Base-by-base conservation (phyloP, 2,329 filamentous ascomycete species). In the Alternaria viburni region DNA sequence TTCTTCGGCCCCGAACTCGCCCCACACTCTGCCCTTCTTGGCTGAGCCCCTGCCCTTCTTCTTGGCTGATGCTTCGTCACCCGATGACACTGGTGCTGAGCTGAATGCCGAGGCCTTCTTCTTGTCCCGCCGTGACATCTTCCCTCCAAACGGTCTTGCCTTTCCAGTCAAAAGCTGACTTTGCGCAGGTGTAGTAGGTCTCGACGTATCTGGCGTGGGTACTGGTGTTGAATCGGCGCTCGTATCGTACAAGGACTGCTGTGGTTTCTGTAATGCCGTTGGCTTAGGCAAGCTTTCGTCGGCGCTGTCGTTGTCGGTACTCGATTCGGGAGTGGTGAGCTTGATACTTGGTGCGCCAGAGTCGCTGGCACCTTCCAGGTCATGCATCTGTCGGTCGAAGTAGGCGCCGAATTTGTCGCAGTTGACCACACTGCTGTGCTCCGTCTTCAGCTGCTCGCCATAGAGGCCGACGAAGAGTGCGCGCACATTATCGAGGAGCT, bases 11-110 rank as follows among this genome's bases (percentile, higher is more conserved):
- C 96, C 96, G 77, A 97, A 93, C 6, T 91, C 92, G 74, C 94
- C 92, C 96, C 96, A 99, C 76, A 91, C 93, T 67, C 96, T 89
- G 72, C 93, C 93, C 79, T 93, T 94, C 84, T 98, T 98, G 9
- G 83, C 85, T 12, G 85, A 81, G 69, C 88, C 89, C 25, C 84
- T 92, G 49, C 79, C 80, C 73, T 88, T 89, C 68, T 86, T 85
- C 72, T 79, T 79, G 17, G 85, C 82, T 6, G 87, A 81, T 0
- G 85, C 86, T 73, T 98, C 96, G 72, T 98, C 96, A 1, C 94
- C 93, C 1, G 93, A 97, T 0, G 93, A 97, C 8, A 83, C 86
- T 15, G 88, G 87, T 3, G 87, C 87, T 1, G 89, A 87, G 44
- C 78, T 81, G 50, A 77, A 81, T 0, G 81, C 79, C 55, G 84